These are phyloP conservation scores for Thraustochytrium sp. DNA, from an alignment of 352 stramenopile species.

Conservation along the genomic window DNA sequence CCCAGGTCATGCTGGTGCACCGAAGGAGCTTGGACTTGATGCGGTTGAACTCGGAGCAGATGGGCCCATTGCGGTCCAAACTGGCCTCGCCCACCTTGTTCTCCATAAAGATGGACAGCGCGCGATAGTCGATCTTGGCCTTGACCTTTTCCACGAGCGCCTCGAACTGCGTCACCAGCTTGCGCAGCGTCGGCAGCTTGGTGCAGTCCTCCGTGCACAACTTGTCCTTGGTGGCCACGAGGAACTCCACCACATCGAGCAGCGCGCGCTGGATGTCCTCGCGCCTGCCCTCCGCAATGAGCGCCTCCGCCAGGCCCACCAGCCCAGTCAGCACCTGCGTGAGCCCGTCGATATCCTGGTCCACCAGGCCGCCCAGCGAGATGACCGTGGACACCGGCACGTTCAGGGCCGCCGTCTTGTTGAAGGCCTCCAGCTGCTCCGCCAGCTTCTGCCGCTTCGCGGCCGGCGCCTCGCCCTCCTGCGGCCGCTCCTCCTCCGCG, in stretches of 20 bases:
- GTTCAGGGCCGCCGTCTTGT: conserved; percentile 12
- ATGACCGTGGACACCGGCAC: conserved; percentile 24
- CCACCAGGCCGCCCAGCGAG: not conserved
- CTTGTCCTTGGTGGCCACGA: conserved; percentile 13
- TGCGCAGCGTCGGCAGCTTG: not conserved
- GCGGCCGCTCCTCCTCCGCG: no score
- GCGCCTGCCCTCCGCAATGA: not conserved
- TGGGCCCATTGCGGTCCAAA: conserved; percentile 28
- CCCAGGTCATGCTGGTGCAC: conserved; percentile 6
- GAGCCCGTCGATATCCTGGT: conserved; percentile 21
- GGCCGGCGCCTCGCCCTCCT: no score
- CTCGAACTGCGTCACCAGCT: conserved; percentile 1
- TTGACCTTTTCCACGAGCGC: not conserved
- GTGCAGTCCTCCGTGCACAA: conserved; percentile 8
- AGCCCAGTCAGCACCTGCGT: not conserved
- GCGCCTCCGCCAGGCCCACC: not conserved
- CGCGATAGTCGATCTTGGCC: conserved; percentile 14
- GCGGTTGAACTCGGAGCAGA: conserved; percentile 23
- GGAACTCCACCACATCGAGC: conserved; percentile 26
- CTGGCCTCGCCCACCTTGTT: conserved; percentile 14
- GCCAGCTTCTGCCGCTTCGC: conserved; percentile 7
- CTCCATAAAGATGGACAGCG: conserved; percentile 27
- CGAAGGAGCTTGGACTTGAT: conserved; percentile 27
- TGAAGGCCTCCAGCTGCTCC: conserved; percentile 3
- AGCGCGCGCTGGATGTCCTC: conserved; percentile 24